phyloP scores from a whole-genome alignment of 164 flowering plant genomes.

The Nelumbo lutea region DNA sequence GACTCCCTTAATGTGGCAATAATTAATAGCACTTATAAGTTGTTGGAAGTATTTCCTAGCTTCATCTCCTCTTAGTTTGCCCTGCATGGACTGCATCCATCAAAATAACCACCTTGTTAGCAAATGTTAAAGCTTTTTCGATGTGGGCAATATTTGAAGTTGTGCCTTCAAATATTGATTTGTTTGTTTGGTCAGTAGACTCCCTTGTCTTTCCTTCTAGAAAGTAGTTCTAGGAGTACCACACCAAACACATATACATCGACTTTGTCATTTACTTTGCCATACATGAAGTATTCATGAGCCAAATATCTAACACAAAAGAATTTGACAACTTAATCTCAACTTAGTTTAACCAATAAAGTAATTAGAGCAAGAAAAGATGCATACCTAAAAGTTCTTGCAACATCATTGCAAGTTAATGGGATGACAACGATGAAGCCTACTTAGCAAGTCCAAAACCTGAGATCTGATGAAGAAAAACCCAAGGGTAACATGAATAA shows the following conservation, averaged over 20 bases:
- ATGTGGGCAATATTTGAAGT: no score
- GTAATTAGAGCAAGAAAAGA: background rate
- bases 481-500: conserved; percentile 3
- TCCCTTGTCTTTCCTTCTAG: conserved; percentile 86
- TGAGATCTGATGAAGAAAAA: conserved; percentile 55
- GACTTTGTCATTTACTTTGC: conserved; percentile 76
- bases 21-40: conserved; percentile 9
- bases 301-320: conserved; percentile 75
- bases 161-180: no score
- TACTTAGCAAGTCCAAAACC: conserved; percentile 93
- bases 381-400: conserved; percentile 92
- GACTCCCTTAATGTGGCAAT: conserved; percentile 16
- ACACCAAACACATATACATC: conserved; percentile 31
- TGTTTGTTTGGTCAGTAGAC: conserved; percentile 45
- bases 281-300: conserved; percentile 94
- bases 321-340: conserved; percentile 3
- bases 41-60: conserved; percentile 7
- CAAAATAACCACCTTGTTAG: background rate
- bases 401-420: conserved; percentile 75
- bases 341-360: background rate
- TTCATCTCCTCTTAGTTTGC: conserved; percentile 11
- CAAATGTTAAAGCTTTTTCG: no score
- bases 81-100: conserved; percentile 12
- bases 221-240: conserved; percentile 89
- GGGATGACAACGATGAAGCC: conserved; percentile 61